phyloP scores from a whole-genome alignment of 2,329 filamentous ascomycete genomes.

The Talaromyces rugulosus region DNA sequence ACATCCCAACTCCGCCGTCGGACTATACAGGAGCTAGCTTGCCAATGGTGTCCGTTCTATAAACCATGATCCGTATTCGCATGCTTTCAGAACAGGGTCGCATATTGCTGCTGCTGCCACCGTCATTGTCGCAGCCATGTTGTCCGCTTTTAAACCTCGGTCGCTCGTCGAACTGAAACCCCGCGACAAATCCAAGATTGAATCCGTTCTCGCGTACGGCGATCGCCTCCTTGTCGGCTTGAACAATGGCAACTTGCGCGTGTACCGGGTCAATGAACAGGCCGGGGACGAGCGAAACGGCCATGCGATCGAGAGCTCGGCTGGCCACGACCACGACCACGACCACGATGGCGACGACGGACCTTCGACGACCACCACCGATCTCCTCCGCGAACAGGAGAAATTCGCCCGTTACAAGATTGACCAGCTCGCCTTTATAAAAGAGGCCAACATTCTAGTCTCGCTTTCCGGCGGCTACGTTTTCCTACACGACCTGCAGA shows the following conservation, averaged over 20 bases:
- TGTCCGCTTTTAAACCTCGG: constrained; percentile 94
- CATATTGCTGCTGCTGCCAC: neutral
- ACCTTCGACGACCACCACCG: constrained; percentile 57
- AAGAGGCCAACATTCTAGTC: constrained; percentile 86
- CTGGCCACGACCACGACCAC: neutral
- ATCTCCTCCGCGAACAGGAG: constrained; percentile 85
- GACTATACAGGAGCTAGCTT: neutral
- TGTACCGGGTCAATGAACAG: constrained; percentile 83
- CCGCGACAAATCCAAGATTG: constrained; percentile 95
- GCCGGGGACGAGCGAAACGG: constrained; percentile 34
- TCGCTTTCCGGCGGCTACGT: constrained; percentile 88
- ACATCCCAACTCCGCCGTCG: neutral
- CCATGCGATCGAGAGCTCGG: constrained; percentile 14
- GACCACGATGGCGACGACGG: neutral
- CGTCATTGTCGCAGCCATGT: constrained; percentile 53
- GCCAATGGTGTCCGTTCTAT: neutral
- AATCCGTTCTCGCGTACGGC: constrained; percentile 88
- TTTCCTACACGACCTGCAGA: constrained; percentile 83
- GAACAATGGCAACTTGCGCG: constrained; percentile 79
- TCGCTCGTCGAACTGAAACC: constrained; percentile 95
- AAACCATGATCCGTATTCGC: constrained; percentile 6
- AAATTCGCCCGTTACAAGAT: constrained; percentile 88
- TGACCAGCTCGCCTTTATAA: constrained; percentile 91
- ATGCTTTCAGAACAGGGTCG: neutral
- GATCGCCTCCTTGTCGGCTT: constrained; percentile 89